Base-by-base conservation (phyloP, 257 asterid genomes). In the Solanum neorickii region DNA sequence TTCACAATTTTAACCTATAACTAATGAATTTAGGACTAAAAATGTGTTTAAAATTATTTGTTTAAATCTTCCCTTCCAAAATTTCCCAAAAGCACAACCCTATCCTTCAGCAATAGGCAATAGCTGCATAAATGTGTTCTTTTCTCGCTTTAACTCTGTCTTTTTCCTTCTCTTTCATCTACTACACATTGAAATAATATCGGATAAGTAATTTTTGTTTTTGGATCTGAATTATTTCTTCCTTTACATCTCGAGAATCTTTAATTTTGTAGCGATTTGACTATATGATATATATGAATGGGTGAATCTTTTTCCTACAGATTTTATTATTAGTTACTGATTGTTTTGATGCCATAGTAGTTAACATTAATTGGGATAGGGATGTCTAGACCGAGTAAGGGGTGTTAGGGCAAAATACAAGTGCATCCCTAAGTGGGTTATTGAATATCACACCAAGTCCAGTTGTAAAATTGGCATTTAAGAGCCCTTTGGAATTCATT, bases 401-500 rank as follows among this genome's bases (percentile, higher is more conserved):
- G 91, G 96, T 89, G 90, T 89, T 90, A 83, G 96, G 95, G 86
- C 96, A 94, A 86, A 91, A 56, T 77, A 56, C 83, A 21, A 69
- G 90, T 89, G 94, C 86, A 35, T 87, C 92, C 83, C 80, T 91
- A 69, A 82, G 84, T 52, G 96, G 91, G 86, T 86, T 94, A 44
- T 85, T 91, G 77, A 92, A 89, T 88, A 93, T 95, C 87, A 96
- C 98, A 60, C 10, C 95, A 25, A 98, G 97, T 87, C 98, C 98
- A 0, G 98, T 92, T 91, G 93, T 91, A 98, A 95, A 73, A 92
- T 86, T 56, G 98, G 99, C 95, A 89, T 95, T 96, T 87, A 93
- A 91, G 94, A 95, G 95, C 91, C 98, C 98, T 89, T 90, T 96
- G 80, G 97, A 93, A 88, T 96, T 91, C 90, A 91, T 96, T 88